Evolutionary conservation across 1,139 yeast genomes (phyloP).

Genomic region (Saccharomyces hybrid): DNA sequence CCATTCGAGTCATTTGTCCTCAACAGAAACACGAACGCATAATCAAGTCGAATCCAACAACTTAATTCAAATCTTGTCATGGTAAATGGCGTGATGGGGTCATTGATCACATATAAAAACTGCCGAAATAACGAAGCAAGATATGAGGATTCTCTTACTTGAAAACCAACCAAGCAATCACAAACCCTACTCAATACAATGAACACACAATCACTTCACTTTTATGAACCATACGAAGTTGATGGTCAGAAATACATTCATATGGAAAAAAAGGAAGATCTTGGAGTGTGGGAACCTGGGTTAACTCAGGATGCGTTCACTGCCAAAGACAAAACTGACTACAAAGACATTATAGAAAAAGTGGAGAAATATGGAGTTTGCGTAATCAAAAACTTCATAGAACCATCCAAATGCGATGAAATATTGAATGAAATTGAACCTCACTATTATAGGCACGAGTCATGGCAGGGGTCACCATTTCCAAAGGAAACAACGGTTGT

Average conservation of each 20-base stretch:
- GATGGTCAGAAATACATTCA: neutral
- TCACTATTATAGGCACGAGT: constrained; percentile 8
- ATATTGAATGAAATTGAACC: constrained; percentile 9
- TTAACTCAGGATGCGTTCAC: neutral
- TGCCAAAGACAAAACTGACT: neutral
- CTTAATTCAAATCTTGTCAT: neutral
- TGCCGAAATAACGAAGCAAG: neutral
- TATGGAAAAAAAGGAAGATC: neutral
- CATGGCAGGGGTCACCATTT: constrained; percentile 14
- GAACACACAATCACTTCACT: neutral
- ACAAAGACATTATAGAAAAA: constrained; percentile 4
- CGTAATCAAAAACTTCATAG: constrained; percentile 7
- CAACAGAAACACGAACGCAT: neutral
- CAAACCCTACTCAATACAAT: neutral
- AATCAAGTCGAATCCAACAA: neutral
- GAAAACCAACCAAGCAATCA: neutral
- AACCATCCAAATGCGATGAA: constrained; percentile 2
- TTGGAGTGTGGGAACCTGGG: neutral
- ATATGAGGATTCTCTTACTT: neutral
- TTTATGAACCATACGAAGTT: neutral
- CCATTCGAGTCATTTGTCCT: neutral
- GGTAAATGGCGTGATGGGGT: neutral
- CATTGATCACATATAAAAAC: neutral
- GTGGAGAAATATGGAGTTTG: constrained; percentile 11
- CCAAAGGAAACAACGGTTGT: constrained; percentile 13